Evolutionary conservation across 139 green algal species (phyloP).

Genomic region (Coelastrella sp.): DNA sequence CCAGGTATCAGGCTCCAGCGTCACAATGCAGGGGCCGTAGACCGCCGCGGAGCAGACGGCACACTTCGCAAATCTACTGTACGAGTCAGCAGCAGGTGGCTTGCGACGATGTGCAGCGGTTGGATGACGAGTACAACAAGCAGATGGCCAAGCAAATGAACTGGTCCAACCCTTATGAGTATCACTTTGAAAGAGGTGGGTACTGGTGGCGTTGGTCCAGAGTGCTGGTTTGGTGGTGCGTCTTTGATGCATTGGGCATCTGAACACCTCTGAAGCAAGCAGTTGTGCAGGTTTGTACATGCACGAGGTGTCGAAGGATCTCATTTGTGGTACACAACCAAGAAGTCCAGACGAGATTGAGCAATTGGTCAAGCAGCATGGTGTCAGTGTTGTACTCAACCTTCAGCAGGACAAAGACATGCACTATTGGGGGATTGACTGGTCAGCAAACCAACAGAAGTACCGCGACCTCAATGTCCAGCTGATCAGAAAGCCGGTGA

Average conservation of each 20-base stretch:
- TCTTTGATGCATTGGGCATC: too few relatives aligned
- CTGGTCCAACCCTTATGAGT: conserved; percentile 68
- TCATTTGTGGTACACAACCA: conserved; percentile 69
- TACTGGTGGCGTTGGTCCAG: too few relatives aligned
- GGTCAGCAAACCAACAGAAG: conserved; percentile 29
- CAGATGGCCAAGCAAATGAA: conserved; percentile 64
- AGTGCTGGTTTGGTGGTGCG: too few relatives aligned
- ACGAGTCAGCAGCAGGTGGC: conserved; percentile 17
- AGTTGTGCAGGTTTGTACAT: conserved; percentile 70
- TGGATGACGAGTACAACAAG: conserved; percentile 50
- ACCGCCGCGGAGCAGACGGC: too few relatives aligned
- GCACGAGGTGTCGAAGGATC: conserved; percentile 68
- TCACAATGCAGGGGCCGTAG: too few relatives aligned
- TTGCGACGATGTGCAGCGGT: neutral
- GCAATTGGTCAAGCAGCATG: conserved; percentile 29
- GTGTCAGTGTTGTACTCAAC: conserved; percentile 53
- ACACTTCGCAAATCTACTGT: too few relatives aligned
- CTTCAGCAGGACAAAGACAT: conserved; percentile 80
- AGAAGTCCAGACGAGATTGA: conserved; percentile 65
- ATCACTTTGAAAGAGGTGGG: conserved; percentile 67
- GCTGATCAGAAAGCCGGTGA: conserved; percentile 66
- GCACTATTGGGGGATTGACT: conserved; percentile 68
- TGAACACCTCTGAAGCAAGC: neutral
- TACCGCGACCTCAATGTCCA: conserved; percentile 62
- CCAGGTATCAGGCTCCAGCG: neutral